Conservation (phyloP, 1,284 basidiomycete species). For the Heliocybe sulcata region DNA sequence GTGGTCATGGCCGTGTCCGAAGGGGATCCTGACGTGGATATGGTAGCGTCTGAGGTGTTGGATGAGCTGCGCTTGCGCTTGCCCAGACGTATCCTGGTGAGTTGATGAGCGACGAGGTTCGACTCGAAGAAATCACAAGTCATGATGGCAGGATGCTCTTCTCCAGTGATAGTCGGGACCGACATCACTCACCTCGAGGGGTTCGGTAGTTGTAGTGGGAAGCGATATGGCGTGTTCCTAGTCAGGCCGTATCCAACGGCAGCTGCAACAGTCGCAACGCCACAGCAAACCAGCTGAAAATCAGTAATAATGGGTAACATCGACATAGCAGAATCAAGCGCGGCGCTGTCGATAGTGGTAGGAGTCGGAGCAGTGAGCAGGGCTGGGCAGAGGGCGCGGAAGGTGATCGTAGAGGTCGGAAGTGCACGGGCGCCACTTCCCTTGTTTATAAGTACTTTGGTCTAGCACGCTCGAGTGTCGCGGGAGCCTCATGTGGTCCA, state of each 20-base stretch:
- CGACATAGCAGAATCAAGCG: neutral
- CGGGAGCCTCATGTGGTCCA: neutral
- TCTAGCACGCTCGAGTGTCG: neutral
- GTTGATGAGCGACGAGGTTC: neutral
- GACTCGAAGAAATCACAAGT: neutral
- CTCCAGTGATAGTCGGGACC: neutral
- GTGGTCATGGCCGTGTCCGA: neutral
- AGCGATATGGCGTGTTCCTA: neutral
- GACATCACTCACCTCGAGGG: neutral
- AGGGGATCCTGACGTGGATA: neutral
- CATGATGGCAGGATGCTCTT: neutral
- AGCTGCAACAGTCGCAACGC: neutral
- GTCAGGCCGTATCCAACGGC: neutral
- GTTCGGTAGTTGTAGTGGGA: slow-evolving; percentile 1
- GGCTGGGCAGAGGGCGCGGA: neutral
- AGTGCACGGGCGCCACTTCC: neutral
- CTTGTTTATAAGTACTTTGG: neutral
- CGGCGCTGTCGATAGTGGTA: neutral
- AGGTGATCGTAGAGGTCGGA: neutral
- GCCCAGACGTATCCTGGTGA: neutral
- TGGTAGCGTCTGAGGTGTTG: neutral
- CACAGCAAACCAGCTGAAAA: neutral
- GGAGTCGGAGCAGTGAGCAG: neutral
- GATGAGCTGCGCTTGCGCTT: neutral
- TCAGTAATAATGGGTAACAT: neutral